A percentile compares a stretch with the other conserved stretches of the same genome.
phyloP scores from a whole-genome alignment of 2,329 filamentous ascomycete species.

The Dactylellina leptospora region DNA sequence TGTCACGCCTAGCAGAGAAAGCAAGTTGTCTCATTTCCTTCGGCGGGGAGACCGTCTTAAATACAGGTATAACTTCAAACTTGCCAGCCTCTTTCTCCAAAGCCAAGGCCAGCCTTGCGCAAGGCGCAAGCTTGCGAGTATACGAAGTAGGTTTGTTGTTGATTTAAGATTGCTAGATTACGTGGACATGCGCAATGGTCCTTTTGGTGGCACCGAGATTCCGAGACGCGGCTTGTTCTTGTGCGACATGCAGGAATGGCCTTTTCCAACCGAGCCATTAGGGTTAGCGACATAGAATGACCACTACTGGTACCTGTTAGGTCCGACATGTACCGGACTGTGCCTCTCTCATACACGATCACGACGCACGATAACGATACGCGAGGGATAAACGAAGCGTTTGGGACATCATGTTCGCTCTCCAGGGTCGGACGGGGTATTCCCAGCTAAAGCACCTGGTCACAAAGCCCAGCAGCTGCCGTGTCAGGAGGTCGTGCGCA shows the following conservation, averaged over 20 bases:
- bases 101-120: too few species aligned
- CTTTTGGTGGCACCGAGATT: not conserved
- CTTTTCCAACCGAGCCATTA: slow-evolving; percentile 32
- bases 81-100: too few species aligned
- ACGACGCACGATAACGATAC: slow-evolving; percentile 14
- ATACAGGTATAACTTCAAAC: too few species aligned
- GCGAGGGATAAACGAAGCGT: not conserved
- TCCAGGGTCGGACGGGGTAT: slow-evolving; percentile 26
- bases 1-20: too few species aligned
- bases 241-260: slow-evolving; percentile 5
- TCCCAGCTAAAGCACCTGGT: slow-evolving; percentile 24
- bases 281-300: too few species aligned
- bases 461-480: slow-evolving; percentile 19
- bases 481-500: slow-evolving; percentile 29
- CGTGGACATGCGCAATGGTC: not conserved
- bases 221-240: not conserved
- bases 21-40: too few species aligned
- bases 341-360: not conserved
- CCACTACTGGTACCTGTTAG: too few species aligned
- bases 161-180: not conserved
- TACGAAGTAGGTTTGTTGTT: too few species aligned
- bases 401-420: too few species aligned
- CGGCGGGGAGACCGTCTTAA: too few species aligned
- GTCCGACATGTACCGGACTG: too few species aligned
- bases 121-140: too few species aligned